Percentiles rank a stretch among this genome's conserved stretches.
phyloP scores from a whole-genome alignment of 345 rosid species.

The Balakata baccata region DNA sequence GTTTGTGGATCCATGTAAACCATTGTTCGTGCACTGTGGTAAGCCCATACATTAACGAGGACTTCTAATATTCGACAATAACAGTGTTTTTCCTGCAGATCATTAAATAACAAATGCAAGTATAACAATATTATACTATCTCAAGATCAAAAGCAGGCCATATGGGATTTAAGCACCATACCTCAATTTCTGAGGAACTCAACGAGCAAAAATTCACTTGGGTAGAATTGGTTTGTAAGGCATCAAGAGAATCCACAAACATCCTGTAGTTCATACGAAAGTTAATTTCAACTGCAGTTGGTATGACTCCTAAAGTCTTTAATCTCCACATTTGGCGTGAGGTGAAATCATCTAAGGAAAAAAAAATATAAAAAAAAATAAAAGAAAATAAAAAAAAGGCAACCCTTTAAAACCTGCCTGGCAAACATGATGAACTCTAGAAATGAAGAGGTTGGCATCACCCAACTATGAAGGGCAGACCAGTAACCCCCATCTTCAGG shows the following conservation, averaged over 20 bases:
- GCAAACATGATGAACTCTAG: conserved; percentile 90
- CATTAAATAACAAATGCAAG: conserved; percentile 13
- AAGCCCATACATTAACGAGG: conserved; percentile 90
- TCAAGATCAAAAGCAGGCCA: not conserved
- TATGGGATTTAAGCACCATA: conserved; percentile 26
- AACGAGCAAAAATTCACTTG: conserved; percentile 25
- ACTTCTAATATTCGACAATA: conserved; percentile 86
- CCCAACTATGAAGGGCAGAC: conserved; percentile 95
- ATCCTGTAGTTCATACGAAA: conserved; percentile 49
- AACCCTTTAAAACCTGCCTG: conserved; percentile 38
- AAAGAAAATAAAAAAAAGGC: too few species aligned
- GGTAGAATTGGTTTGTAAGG: conserved; percentile 52
- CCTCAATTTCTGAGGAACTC: conserved; percentile 70
- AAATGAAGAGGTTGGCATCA: conserved; percentile 95
- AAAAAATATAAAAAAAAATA: too few species aligned
- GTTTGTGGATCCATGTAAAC: conserved; percentile 73
- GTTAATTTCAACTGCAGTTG: not conserved
- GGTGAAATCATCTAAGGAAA: not conserved
- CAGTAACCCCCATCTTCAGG: conserved; percentile 86
- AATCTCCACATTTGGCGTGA: not conserved
- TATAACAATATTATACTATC: not conserved
- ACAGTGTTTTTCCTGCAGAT: conserved; percentile 72
- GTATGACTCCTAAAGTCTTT: not conserved
- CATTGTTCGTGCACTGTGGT: conserved; percentile 84
- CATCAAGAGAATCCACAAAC: conserved; percentile 88